Evolutionary conservation across 352 stramenopile species (phyloP).

Genomic region (Globisporangium paddicum): DNA sequence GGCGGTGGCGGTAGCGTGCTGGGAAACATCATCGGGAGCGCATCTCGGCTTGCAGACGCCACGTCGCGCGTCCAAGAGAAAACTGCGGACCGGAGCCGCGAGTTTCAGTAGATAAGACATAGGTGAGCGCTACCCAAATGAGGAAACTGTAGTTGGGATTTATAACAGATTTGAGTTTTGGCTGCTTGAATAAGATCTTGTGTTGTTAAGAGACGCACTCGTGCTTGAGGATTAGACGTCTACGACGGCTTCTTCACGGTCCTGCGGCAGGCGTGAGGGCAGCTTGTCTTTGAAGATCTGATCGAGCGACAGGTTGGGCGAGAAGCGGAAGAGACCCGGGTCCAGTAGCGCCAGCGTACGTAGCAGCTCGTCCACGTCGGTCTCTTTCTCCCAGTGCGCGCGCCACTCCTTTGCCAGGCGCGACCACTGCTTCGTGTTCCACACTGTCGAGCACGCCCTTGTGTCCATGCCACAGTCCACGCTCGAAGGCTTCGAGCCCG

Average conservation of each 20-base stretch:
- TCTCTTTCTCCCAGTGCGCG: constrained; percentile 42
- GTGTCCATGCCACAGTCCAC: constrained; percentile 18
- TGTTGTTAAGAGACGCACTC: neutral
- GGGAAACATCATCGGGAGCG: constrained; percentile 60
- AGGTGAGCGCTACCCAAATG: too few relatives aligned
- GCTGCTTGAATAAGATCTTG: too few relatives aligned
- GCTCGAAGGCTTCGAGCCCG: neutral
- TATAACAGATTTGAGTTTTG: too few relatives aligned
- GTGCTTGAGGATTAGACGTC: constrained; percentile 38
- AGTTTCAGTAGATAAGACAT: constrained; percentile 35
- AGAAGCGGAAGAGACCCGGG: constrained; percentile 18
- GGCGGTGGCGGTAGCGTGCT: constrained; percentile 33
- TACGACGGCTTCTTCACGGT: constrained; percentile 63
- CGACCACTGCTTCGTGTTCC: constrained; percentile 47
- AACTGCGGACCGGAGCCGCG: constrained; percentile 27
- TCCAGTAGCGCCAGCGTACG: constrained; percentile 29
- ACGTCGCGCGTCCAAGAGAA: constrained; percentile 65
- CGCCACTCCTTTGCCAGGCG: constrained; percentile 40
- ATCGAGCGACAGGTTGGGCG: constrained; percentile 38
- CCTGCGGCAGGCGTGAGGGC: constrained; percentile 55
- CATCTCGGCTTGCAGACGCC: constrained; percentile 53
- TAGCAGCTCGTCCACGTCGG: constrained; percentile 23
- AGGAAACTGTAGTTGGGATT: too few relatives aligned
- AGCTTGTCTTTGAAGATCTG: constrained; percentile 79
- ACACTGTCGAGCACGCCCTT: constrained; percentile 19